Conservation (phyloP, 441 rosid genomes). For the Monsonia emarginata region DNA sequence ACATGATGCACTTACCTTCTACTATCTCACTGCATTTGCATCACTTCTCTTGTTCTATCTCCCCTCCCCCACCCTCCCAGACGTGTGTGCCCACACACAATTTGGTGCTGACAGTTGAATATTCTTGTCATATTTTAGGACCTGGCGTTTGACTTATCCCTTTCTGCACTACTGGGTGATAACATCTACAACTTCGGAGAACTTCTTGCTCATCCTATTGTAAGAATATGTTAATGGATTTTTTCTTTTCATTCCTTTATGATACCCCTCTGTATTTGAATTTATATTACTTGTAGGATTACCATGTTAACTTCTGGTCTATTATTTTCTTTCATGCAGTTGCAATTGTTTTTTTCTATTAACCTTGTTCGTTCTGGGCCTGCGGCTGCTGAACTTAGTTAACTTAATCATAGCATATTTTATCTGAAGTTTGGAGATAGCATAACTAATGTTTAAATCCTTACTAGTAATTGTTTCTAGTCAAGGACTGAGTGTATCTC, state of each 20-base stretch:
- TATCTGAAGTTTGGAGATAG: background rate
- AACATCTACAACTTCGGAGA: conserved; percentile 95
- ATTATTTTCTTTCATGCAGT: background rate
- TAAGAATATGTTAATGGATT: conserved; percentile 35
- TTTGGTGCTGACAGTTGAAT: background rate
- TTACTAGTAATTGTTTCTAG: background rate
- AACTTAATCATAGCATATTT: background rate
- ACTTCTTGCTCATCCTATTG: conserved; percentile 93
- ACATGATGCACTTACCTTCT: background rate
- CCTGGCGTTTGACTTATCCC: conserved; percentile 90
- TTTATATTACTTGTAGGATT: background rate
- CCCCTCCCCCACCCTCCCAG: background rate
- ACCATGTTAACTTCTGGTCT: background rate
- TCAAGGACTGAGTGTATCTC: background rate
- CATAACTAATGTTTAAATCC: background rate
- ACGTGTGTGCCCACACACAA: no score
- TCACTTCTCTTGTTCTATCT: background rate
- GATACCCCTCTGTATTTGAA: background rate
- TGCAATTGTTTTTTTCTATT: background rate
- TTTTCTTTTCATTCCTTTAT: background rate
- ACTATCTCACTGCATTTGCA: background rate
- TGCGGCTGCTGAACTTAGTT: background rate
- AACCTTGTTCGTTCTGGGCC: background rate
- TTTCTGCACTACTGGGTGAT: conserved; percentile 89
- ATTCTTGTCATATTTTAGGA: conserved; percentile 43